Base-by-base conservation (phyloP, 805 yeast genomes). In the Starmerella tilneyi region DNA sequence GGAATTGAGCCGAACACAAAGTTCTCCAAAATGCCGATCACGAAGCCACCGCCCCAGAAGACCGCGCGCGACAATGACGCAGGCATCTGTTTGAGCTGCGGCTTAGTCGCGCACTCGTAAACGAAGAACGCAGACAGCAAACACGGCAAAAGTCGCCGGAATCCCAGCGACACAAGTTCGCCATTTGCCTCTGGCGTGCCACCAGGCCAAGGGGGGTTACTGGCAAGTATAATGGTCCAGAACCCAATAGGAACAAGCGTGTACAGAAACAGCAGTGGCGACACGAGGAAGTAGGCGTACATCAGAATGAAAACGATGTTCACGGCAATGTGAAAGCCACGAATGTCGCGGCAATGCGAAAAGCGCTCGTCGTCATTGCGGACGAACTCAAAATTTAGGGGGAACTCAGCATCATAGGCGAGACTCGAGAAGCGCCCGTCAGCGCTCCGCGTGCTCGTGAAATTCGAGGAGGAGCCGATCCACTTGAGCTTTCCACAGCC, bases 1-100 rank as follows among this genome's bases (percentile, higher is more conserved):
- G 96, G 95, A 9, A 89, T 63, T 49, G 88, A 67, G 58, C 86
- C 97, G 64, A 89, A 85, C 0, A 94, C 84, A 55, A 84, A 72
- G 62, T 85, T 88, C 61, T 88, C 86, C 56, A 86, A 69, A 27
- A 83, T 70, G 1, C 96, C 95, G 3, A 83, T 56, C 94, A 94
- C 84, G 58, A 81, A 81, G 2, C 80, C 67, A 0, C 88, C 81
- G 51, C 81, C 82, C 92, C 94, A 88, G 23, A 75, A 59, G 0
- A 76, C 31, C 0, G 72, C 55, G 36, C 76, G 50, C 16, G 63
- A 52, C 19, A 66, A 49, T 29, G 58, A 53, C 11, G 66, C 66
- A 9, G 48, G 47, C 49, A 45, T 46, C 16, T 41, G 36, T 3
- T 32, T 22, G n/a, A 56, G 44, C 38, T 48, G 53, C 19, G 48